phyloP scores from a whole-genome alignment of 1,284 basidiomycete species.

The Gymnopus androsaceus region DNA sequence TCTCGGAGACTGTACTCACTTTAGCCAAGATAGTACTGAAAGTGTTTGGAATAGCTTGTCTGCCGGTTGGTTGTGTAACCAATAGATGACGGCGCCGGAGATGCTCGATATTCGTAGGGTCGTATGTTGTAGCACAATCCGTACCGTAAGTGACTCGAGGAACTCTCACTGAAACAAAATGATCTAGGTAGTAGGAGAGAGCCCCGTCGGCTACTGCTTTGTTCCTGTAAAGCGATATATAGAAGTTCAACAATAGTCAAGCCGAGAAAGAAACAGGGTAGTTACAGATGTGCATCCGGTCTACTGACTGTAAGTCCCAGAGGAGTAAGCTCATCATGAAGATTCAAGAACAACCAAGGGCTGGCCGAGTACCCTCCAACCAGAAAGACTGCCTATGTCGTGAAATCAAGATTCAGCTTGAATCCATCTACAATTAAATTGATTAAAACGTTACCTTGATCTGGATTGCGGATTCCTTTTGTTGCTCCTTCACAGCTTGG shows the following conservation, averaged over 20 bases:
- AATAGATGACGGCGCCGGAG: constrained; percentile 25
- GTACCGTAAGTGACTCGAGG: constrained; percentile 48
- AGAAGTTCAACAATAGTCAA: background rate
- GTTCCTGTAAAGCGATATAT: constrained; percentile 36
- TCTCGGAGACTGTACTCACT: constrained; percentile 20
- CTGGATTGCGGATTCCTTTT: constrained; percentile 20
- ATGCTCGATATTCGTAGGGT: constrained; percentile 37
- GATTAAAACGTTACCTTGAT: constrained; percentile 18
- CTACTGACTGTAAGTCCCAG: constrained; percentile 33
- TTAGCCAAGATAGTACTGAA: constrained; percentile 34
- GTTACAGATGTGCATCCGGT: constrained; percentile 42
- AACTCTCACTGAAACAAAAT: constrained; percentile 47
- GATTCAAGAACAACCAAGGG: constrained; percentile 45
- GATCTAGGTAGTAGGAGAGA: constrained; percentile 53
- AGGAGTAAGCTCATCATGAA: constrained; percentile 34
- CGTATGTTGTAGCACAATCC: constrained; percentile 29
- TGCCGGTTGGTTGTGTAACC: constrained; percentile 26
- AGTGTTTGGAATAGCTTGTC: constrained; percentile 25
- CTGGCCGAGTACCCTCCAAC: constrained; percentile 54
- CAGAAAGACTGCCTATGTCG: constrained; percentile 37
- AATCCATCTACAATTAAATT: background rate
- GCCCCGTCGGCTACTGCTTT: constrained; percentile 61
- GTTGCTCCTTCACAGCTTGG: constrained; percentile 34
- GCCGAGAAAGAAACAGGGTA: constrained; percentile 19
- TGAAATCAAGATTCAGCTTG: background rate